Evolutionary conservation across 2,329 filamentous ascomycete genomes (phyloP).

Genomic region (Nothophaeocryptopus gaeumannii): DNA sequence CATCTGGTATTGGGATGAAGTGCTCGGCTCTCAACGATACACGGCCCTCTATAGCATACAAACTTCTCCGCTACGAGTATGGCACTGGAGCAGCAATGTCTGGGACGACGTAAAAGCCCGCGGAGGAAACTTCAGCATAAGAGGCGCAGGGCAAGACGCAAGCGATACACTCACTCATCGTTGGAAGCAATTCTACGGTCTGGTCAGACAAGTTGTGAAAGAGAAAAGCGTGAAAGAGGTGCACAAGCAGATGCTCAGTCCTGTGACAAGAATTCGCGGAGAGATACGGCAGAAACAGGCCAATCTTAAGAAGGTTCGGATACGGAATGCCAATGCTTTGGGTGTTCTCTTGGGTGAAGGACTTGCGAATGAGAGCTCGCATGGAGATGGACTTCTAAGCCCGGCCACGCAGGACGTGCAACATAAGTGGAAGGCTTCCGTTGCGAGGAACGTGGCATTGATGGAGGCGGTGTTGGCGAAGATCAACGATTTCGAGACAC

Average conservation of each 20-base stretch:
- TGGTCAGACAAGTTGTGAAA: slow-evolving; percentile 72
- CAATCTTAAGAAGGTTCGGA: slow-evolving; percentile 67
- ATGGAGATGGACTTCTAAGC: slow-evolving; percentile 33
- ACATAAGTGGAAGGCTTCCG: slow-evolving; percentile 67
- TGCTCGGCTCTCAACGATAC: slow-evolving; percentile 73
- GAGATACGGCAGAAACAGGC: slow-evolving; percentile 74
- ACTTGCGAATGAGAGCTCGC: slow-evolving; percentile 55
- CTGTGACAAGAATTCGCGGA: slow-evolving; percentile 69
- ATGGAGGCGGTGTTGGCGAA: slow-evolving; percentile 83
- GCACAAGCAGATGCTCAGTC: slow-evolving; percentile 70
- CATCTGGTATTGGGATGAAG: slow-evolving; percentile 93
- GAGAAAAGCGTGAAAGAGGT: slow-evolving; percentile 71
- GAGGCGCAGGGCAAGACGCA: slow-evolving; percentile 30
- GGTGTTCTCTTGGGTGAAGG: slow-evolving; percentile 87
- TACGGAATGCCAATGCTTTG: slow-evolving; percentile 80
- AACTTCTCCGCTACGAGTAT: slow-evolving; percentile 74
- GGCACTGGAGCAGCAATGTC: slow-evolving; percentile 67
- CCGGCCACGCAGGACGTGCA: slow-evolving; percentile 27
- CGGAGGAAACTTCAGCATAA: slow-evolving; percentile 29
- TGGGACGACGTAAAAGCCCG: slow-evolving; percentile 59
- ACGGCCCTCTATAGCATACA: slow-evolving; percentile 83
- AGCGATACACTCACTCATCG: slow-evolving; percentile 29
- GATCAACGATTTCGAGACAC: slow-evolving; percentile 60
- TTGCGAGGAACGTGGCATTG: slow-evolving; percentile 75
- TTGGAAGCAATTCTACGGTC: slow-evolving; percentile 64